Evolutionary conservation across 176 grass and related monocot species (phyloP).

Genomic region (Musa acuminata): DNA sequence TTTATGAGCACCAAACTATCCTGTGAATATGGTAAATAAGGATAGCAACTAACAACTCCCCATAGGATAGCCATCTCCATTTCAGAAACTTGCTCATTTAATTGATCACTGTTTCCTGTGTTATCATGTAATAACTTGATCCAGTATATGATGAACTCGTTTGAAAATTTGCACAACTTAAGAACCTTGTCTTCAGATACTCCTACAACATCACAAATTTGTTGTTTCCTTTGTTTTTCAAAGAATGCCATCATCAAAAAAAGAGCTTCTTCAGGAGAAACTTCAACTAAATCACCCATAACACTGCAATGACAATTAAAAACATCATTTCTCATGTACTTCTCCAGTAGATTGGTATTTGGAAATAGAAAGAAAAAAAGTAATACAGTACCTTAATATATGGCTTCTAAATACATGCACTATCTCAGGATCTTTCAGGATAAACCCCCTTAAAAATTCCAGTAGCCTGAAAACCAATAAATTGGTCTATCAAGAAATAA

Average conservation of each 20-base stretch:
- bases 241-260: constrained; percentile 62
- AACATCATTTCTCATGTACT: not conserved
- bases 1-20: constrained; percentile 38
- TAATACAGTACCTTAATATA: constrained; percentile 56
- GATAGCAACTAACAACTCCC: constrained; percentile 65
- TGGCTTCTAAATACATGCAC: constrained; percentile 40
- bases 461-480: constrained; percentile 30
- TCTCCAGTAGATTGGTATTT: not conserved
- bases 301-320: constrained; percentile 34
- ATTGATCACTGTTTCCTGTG: constrained; percentile 15
- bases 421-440: constrained; percentile 41
- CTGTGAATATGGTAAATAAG: constrained; percentile 36
- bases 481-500: not conserved
- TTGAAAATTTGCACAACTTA: constrained; percentile 49
- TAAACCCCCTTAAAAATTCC: constrained; percentile 53
- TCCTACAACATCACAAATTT: constrained; percentile 30
- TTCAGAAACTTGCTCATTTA: constrained; percentile 36
- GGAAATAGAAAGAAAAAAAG: constrained; percentile 13
- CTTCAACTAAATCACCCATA: constrained; percentile 56
- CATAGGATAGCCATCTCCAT: constrained; percentile 62
- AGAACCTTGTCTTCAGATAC: constrained; percentile 31
- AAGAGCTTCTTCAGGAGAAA: constrained; percentile 53
- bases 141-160: constrained; percentile 44
- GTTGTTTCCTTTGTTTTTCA: constrained; percentile 30
- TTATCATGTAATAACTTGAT: constrained; percentile 36